phyloP scores from a whole-genome alignment of 768 basidiomycete genomes.

The Sarcodon aspratus region DNA sequence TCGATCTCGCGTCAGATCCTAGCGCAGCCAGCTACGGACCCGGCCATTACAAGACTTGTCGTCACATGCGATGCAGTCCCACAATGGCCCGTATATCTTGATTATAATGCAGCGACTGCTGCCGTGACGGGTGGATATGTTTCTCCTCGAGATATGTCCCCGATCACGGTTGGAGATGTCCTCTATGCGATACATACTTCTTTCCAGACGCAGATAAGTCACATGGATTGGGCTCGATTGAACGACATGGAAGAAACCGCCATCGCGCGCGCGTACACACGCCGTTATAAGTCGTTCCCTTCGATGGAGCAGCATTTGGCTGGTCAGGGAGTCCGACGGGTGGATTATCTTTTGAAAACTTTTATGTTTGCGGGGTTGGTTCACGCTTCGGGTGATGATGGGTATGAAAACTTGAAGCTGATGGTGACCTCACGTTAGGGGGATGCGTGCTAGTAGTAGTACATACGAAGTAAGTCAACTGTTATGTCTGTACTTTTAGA shows the following conservation, averaged over 20 bases:
- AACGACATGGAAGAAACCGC: constrained; percentile 15
- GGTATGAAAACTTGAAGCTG: constrained; percentile 14
- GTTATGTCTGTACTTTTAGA: no score
- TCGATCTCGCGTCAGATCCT: constrained; percentile 35
- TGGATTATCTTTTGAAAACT: constrained; percentile 26
- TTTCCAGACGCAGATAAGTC: constrained; percentile 28
- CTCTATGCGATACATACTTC: constrained; percentile 35
- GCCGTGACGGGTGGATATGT: constrained; percentile 7
- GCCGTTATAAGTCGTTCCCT: constrained; percentile 19
- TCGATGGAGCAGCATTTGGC: constrained; percentile 20
- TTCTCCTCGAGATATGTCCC: constrained; percentile 18
- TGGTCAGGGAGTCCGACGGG: constrained; percentile 24
- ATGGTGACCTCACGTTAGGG: constrained; percentile 3
- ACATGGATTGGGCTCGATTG: constrained; percentile 22
- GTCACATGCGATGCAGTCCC: constrained; percentile 46
- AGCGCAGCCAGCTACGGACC: constrained; percentile 41
- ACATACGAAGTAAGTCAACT: no score
- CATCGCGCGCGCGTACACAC: constrained; percentile 25
- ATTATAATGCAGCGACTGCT: constrained; percentile 12
- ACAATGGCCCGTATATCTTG: constrained; percentile 50
- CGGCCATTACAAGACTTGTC: constrained; percentile 39
- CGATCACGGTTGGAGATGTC: constrained; percentile 48
- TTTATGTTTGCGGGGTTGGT: constrained; percentile 26
- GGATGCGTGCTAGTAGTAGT: no score
- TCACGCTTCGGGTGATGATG: constrained; percentile 12